Conservation (phyloP, 2,329 filamentous ascomycete genomes). For the Stagonosporopsis chrysanthemi region DNA sequence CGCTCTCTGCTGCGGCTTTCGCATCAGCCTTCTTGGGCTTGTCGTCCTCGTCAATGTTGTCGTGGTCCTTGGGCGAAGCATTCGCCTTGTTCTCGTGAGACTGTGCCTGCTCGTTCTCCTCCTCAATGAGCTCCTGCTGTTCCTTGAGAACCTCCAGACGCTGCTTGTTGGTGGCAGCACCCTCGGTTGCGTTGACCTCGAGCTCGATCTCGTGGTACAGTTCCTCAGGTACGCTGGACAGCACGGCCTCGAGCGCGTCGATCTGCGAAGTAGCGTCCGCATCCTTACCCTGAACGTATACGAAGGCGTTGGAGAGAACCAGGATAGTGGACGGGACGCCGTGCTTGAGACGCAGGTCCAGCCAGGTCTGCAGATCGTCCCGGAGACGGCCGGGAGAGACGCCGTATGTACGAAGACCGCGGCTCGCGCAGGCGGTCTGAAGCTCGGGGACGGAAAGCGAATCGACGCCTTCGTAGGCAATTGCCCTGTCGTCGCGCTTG, state of each 20-base stretch:
- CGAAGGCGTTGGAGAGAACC: slow-evolving; percentile 95
- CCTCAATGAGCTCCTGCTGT: slow-evolving; percentile 96
- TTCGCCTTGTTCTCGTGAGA: slow-evolving; percentile 75
- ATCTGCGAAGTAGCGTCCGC: slow-evolving; percentile 87
- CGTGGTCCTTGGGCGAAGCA: slow-evolving; percentile 80
- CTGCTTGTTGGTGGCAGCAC: slow-evolving; percentile 98
- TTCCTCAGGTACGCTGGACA: slow-evolving; percentile 95
- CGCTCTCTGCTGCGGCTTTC: slow-evolving; percentile 32
- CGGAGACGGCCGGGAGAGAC: slow-evolving; percentile 87
- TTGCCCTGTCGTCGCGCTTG: slow-evolving; percentile 95
- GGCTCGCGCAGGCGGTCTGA: slow-evolving; percentile 88
- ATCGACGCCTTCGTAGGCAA: slow-evolving; percentile 91
- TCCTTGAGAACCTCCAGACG: slow-evolving; percentile 97
- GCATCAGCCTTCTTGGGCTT: slow-evolving; percentile 59
- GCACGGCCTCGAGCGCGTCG: slow-evolving; percentile 87
- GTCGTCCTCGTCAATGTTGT: slow-evolving; percentile 95
- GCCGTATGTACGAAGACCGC: slow-evolving; percentile 90
- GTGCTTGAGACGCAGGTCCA: slow-evolving; percentile 90
- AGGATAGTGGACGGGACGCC: slow-evolving; percentile 95
- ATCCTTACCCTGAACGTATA: slow-evolving; percentile 89
- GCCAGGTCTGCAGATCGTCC: slow-evolving; percentile 90
- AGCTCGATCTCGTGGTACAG: slow-evolving; percentile 99
- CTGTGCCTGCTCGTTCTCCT: slow-evolving; percentile 92
- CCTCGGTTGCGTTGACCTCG: slow-evolving; percentile 95
- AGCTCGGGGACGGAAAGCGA: slow-evolving; percentile 92